phyloP scores from a whole-genome alignment of 495 filamentous ascomycete genomes.

The Mytilinidion resinicola region DNA sequence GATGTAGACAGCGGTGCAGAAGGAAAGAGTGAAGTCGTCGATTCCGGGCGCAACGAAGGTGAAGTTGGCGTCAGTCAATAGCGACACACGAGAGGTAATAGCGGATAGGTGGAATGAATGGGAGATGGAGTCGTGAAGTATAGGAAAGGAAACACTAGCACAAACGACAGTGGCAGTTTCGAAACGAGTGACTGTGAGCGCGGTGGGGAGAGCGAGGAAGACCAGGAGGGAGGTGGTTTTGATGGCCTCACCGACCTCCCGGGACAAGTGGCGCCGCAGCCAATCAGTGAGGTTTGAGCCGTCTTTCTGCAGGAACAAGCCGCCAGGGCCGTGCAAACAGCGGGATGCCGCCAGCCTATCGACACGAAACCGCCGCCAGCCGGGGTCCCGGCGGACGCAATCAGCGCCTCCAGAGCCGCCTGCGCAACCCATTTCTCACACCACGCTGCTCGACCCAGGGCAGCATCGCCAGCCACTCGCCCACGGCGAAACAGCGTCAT shows the following conservation, averaged over 20 bases:
- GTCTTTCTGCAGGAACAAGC: background rate
- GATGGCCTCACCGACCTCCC: background rate
- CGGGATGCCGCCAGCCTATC: background rate
- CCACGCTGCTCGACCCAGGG: background rate
- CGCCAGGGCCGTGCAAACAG: background rate
- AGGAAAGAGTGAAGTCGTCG: too few relatives aligned
- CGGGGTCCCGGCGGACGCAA: background rate
- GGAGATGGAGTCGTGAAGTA: background rate
- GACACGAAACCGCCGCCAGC: background rate
- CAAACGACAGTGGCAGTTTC: constrained; percentile 1
- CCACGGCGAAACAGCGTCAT: too few relatives aligned
- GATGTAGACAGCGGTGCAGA: too few relatives aligned
- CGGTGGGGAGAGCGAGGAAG: background rate
- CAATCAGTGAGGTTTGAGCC: background rate
- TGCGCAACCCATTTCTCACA: background rate
- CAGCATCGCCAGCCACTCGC: too few relatives aligned
- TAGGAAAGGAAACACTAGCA: background rate
- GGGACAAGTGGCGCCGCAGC: background rate
- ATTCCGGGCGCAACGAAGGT: background rate
- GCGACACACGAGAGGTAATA: background rate
- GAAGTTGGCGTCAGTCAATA: background rate
- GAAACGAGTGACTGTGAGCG: background rate
- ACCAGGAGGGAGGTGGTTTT: background rate
- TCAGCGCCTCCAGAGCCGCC: background rate
- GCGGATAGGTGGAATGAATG: background rate